Evolutionary conservation across 1,284 basidiomycete genomes (phyloP), one percentile per base, ranked within the genome.

Genomic region (Chalciporus piperatoides): DNA sequence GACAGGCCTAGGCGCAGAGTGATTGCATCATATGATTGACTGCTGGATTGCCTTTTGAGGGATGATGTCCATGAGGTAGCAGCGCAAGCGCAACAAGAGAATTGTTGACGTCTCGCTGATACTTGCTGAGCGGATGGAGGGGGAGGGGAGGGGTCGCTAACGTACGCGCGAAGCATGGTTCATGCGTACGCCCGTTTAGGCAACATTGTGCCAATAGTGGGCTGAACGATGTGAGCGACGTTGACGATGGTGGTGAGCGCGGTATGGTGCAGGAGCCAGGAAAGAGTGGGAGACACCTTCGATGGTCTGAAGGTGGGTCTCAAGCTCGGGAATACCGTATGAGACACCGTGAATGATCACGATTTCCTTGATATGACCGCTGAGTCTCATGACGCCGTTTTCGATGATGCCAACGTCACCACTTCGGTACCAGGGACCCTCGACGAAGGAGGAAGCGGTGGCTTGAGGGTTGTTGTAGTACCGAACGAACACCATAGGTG

Each of bases 321-420:
- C 74, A 21, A 72, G 57, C 45, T 76, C 74, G 0, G 67, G 63
- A 21, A 70, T 71, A 28, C 70, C 65, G 48, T 74, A 69, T n/a
- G 74, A 76, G 53, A 76, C 69, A 36, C 73, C 75, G 39, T 75
- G 73, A 14, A 74, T 70, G 37, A 73, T 75, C 52, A 75, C 65
- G 30, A 62, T 70, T 43, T 74, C 74, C 61, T 76, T 76, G 53
- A 73, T 71, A 44, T 72, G 65, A 2, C 74, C 73, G 41, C 70
- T 66, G 6, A 76, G 55, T 41, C 72, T 62, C 49, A 76, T 58
- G 47, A 64, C 65, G 5, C 71, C 71, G 4, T 66, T 59, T 15
- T 63, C 54, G 41, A 73, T 67, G 37, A 75, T 62, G 6, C 65
- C 74, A 0, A 66, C 52, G 47, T 75, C 73, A 6, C 74, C 74